Percentiles rank a stretch among this genome's conserved stretches.
phyloP scores from a whole-genome alignment of 176 grass and related monocot genomes.

The Rhynchospora breviuscula region DNA sequence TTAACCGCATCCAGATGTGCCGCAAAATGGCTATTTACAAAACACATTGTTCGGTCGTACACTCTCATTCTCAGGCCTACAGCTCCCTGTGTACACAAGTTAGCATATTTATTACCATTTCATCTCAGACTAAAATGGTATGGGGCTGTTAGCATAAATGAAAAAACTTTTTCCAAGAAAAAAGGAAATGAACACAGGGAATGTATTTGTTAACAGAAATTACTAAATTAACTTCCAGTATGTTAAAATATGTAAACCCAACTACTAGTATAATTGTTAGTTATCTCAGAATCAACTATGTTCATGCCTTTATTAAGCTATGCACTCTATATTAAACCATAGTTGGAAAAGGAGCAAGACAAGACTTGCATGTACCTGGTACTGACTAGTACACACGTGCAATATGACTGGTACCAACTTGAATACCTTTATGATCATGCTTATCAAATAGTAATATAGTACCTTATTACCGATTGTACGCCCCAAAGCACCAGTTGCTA shows the following conservation, averaged over 20 bases:
- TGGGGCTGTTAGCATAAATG: not conserved
- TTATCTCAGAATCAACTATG: not conserved
- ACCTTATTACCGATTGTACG: conserved; percentile 97
- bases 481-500: conserved; percentile 78
- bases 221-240: not conserved
- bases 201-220: not conserved
- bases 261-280: not conserved
- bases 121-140: not conserved
- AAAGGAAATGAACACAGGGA: not conserved
- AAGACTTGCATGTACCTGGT: not conserved
- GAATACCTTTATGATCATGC: not conserved
- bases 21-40: conserved; percentile 95
- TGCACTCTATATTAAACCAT: not conserved
- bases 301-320: not conserved
- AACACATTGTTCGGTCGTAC: conserved; percentile 84
- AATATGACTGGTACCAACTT: not conserved
- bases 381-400: not conserved
- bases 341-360: not conserved
- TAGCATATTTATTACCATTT: conserved; percentile 10
- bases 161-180: not conserved
- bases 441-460: conserved; percentile 10
- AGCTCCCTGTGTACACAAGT: conserved; percentile 61
- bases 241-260: not conserved
- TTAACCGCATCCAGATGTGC: conserved; percentile 92
- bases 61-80: conserved; percentile 99